Conservation (phyloP, 2,329 filamentous ascomycete species). For the Hypoxylon rubiginosum region DNA sequence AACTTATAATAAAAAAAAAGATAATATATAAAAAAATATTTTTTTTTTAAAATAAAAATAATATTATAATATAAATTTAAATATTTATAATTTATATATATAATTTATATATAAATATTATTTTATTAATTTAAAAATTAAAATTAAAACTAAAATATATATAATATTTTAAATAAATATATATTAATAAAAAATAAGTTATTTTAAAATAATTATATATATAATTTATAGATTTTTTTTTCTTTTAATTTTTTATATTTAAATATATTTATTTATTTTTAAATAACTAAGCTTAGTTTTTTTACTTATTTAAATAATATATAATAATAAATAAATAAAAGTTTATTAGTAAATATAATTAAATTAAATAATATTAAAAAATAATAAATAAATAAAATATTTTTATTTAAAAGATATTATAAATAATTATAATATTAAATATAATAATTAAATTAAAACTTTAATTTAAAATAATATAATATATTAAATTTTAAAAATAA, state of each 20-base stretch:
- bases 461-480: too few relatives aligned
- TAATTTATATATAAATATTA: not conserved
- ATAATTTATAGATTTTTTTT: too few relatives aligned
- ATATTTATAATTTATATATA: not conserved
- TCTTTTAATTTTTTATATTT: too few relatives aligned
- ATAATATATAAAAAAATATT: slow-evolving; percentile 3
- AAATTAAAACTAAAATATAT: too few relatives aligned
- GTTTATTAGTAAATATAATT: not conserved
- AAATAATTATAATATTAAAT: not conserved
- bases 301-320: not conserved
- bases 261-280: not conserved
- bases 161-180: not conserved
- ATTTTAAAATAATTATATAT: too few relatives aligned
- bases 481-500: not conserved
- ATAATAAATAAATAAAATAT: not conserved
- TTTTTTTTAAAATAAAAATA: not conserved
- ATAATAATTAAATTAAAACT: not conserved
- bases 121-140: not conserved
- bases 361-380: too few relatives aligned
- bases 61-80: too few relatives aligned
- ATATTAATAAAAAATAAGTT: not conserved
- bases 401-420: not conserved
- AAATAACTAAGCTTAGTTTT: too few relatives aligned
- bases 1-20: too few relatives aligned
- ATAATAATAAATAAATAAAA: not conserved